Percentiles rank a stretch among this genome's conserved stretches.
phyloP scores from a whole-genome alignment of 2,329 filamentous ascomycete genomes.

The Stemphylium vesicarium region DNA sequence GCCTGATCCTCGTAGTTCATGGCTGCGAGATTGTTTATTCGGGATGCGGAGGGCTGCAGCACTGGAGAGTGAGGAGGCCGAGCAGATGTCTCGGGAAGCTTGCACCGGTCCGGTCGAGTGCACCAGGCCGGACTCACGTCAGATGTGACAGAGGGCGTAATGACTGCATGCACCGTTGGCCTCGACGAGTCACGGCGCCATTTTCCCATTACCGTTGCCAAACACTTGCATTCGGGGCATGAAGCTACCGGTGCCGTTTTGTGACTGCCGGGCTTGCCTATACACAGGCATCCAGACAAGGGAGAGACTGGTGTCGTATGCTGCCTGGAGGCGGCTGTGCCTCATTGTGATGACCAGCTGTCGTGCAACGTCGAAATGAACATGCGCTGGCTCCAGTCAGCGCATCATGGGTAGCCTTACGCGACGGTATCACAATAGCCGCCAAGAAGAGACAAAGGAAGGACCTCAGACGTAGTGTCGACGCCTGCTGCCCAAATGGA shows the following conservation, averaged over 20 bases:
- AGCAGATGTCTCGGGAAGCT: conserved; percentile 3
- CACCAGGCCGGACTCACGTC: conserved; percentile 1
- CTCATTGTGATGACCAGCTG: conserved; percentile 20
- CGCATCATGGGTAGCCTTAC: conserved; percentile 24
- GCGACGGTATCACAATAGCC: conserved; percentile 18
- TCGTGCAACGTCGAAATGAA: conserved; percentile 26
- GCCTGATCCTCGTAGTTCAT: conserved; percentile 4
- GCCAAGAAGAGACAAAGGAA: conserved; percentile 11
- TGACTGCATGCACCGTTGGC: conserved; percentile 7
- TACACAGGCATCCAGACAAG: conserved; percentile 10
- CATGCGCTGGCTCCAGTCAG: conserved; percentile 44
- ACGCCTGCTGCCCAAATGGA: conserved; percentile 20
- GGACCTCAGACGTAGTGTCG: conserved; percentile 9
- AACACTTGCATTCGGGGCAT: conserved; percentile 5
- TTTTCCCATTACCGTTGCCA: neutral
- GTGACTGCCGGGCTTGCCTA: conserved; percentile 15
- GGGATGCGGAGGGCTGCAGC: neutral
- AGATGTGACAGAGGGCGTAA: conserved; percentile 1
- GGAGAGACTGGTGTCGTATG: conserved; percentile 14
- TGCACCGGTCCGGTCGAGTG: conserved; percentile 7
- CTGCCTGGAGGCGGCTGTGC: conserved; percentile 12
- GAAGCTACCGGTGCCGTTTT: conserved; percentile 15
- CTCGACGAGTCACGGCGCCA: conserved; percentile 8
- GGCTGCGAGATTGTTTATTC: neutral
- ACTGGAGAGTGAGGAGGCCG: conserved; percentile 5